phyloP scores from a whole-genome alignment of 768 basidiomycete species.

The Amanita brunnescens region DNA sequence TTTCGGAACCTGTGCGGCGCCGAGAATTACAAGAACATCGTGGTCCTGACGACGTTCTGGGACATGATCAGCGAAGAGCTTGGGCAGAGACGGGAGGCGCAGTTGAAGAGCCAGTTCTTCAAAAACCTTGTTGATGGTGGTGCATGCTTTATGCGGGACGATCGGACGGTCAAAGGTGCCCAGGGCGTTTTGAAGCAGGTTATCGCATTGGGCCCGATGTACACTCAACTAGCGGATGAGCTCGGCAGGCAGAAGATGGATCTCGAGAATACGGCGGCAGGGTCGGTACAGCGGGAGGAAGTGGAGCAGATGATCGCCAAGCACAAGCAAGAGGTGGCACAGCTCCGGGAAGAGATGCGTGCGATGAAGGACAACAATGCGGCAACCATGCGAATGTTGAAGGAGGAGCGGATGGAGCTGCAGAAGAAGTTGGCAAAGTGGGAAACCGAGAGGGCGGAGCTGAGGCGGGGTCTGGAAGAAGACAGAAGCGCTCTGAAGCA shows the following conservation, averaged over 20 bases:
- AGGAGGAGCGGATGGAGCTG: not conserved
- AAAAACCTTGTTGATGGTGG: too few relatives aligned
- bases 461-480: not conserved
- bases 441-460: not conserved
- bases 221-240: slow-evolving; percentile 10
- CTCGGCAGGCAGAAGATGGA: slow-evolving; percentile 10
- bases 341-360: not conserved
- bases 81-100: slow-evolving; percentile 26
- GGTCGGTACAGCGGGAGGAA: slow-evolving; percentile 26
- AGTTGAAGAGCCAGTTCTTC: slow-evolving; percentile 31
- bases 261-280: too few relatives aligned
- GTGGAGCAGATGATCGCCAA: slow-evolving; percentile 24
- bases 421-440: not conserved
- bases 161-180: not conserved
- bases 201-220: slow-evolving; percentile 7
- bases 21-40: slow-evolving; percentile 31
- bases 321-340: slow-evolving; percentile 24
- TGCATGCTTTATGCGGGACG: not conserved
- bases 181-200: slow-evolving; percentile 22
- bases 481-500: too few relatives aligned
- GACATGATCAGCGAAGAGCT: slow-evolving; percentile 24
- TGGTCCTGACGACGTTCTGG: too few relatives aligned
- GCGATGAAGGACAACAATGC: not conserved
- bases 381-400: not conserved
- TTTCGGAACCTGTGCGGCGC: slow-evolving; percentile 38